Base-by-base conservation (phyloP, 1,284 basidiomycete genomes). In the Lignosus rhinocerotis region DNA sequence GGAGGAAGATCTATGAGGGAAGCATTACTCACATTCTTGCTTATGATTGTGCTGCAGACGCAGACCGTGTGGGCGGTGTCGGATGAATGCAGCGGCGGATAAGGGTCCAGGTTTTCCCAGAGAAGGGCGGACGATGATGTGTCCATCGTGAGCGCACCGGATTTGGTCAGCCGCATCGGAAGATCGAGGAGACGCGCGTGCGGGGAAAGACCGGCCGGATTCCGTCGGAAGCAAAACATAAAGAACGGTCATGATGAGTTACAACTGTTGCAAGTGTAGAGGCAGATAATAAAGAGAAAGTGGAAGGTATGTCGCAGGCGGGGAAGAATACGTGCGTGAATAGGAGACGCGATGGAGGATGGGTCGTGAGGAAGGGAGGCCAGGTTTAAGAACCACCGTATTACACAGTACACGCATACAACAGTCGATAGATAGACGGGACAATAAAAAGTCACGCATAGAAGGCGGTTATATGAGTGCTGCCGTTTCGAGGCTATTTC, bases 21-120 rank as follows among this genome's bases (percentile, higher is more conserved):
- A 11, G 38, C 31, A 42, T 33, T 17, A 86, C 86, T 77, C 75
- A 88, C 87, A 65, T 87, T 87, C 69, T 79, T 84, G 76, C 83
- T 87, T 69, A 88, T 82, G 66, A 87, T 83, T 57, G 84, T 78
- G 71, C 86, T 85, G 69, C 43, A 63, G 58, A 42, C 25, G 25
- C 25, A 25, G 4, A 25, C 53, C 53, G 53, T 46, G 53, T 17
- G 39, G n/a, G 39, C 30, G 6, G 8, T 5, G 39, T 51, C 34
- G 11, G 33, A 6, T 8, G 10, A 8, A 30, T 8, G 9, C 6
- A 32, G 33, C 41, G 17, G 21, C 41, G 32, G 17, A 36, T 19
- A 17, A 11, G 30, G 36, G 30, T 33, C 41, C 19, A 10, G n/a
- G n/a, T 38, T 38, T 25, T 32, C n/a, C 33, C 32, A 36, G 44